Evolutionary conservation across 1,139 yeast genomes (phyloP).

Genomic region (Kodamaea sp.): DNA sequence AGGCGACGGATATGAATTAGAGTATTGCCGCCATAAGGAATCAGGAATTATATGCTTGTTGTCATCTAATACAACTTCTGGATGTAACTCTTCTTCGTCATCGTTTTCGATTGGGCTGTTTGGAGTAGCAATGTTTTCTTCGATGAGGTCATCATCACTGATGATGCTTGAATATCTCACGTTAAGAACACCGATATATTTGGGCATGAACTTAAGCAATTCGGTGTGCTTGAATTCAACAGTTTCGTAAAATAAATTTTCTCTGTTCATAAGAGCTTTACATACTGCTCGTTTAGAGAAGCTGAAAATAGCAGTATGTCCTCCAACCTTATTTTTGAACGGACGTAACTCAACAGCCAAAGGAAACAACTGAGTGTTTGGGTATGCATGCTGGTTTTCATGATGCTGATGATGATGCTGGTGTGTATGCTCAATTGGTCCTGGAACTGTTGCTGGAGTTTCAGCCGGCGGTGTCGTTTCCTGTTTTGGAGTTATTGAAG

Average conservation of each 20-base stretch:
- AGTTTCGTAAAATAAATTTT: constrained; percentile 86
- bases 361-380: constrained; percentile 41
- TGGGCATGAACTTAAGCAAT: constrained; percentile 81
- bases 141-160: constrained; percentile 21
- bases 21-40: constrained; percentile 62
- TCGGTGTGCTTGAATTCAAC: constrained; percentile 77
- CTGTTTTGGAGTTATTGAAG: background rate
- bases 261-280: constrained; percentile 85
- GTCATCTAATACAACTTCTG: constrained; percentile 84
- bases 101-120: constrained; percentile 1
- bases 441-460: background rate
- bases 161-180: constrained; percentile 68
- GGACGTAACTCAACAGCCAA: constrained; percentile 83
- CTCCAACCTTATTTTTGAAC: constrained; percentile 91
- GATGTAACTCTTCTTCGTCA: constrained; percentile 41
- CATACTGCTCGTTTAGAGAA: constrained; percentile 94
- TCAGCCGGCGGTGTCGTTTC: background rate
- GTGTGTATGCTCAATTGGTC: background rate
- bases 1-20: constrained; percentile 54
- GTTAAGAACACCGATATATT: constrained; percentile 87
- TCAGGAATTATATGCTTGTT: constrained; percentile 87
- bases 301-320: constrained; percentile 94
- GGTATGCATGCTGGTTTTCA: background rate
- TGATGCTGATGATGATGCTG: background rate
- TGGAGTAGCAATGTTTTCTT: background rate